Percentiles rank a stretch among this genome's conserved stretches.
These are phyloP conservation scores for Bacidia gigantensis DNA, from an alignment of 495 filamentous ascomycete genomes.

Conservation along the genomic window DNA sequence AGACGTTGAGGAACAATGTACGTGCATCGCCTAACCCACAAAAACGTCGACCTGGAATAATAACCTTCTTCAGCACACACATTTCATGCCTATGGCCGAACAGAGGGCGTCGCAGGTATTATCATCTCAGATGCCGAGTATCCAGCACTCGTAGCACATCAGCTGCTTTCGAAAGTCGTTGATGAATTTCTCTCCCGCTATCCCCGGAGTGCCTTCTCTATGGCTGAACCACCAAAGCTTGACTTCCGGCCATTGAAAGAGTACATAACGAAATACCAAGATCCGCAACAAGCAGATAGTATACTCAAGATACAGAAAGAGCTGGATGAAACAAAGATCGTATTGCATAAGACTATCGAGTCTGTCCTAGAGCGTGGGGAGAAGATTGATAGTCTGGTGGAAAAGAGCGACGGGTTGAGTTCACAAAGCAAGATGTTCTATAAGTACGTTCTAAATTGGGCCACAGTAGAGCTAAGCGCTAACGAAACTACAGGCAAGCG, in stretches of 20 bases:
- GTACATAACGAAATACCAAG: conserved; percentile 79
- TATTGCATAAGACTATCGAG: conserved; percentile 93
- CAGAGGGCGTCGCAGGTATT: conserved; percentile 75
- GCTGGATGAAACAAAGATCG: conserved; percentile 95
- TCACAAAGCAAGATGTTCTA: conserved; percentile 96
- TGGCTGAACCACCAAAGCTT: conserved; percentile 35
- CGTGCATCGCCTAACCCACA: not conserved
- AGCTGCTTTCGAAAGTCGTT: conserved; percentile 77
- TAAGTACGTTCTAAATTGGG: conserved; percentile 42
- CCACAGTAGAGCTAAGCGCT: too few species aligned
- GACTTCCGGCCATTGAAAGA: conserved; percentile 61
- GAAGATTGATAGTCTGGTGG: conserved; percentile 82
- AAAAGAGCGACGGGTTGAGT: conserved; percentile 77
- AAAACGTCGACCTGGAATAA: not conserved
- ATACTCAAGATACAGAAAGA: conserved; percentile 95
- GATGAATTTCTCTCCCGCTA: conserved; percentile 83
- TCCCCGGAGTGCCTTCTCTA: conserved; percentile 52
- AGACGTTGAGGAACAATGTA: conserved; percentile 79
- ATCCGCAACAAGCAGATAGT: conserved; percentile 74
- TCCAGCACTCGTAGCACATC: conserved; percentile 80
- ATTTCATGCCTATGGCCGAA: conserved; percentile 82
- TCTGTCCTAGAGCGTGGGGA: conserved; percentile 74
- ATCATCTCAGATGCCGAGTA: conserved; percentile 88
- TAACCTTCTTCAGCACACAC: conserved; percentile 40
- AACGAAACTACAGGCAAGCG: conserved; percentile 38